Evolutionary conservation across 1,284 basidiomycete species (phyloP).

Genomic region (Inonotus hispidus): DNA sequence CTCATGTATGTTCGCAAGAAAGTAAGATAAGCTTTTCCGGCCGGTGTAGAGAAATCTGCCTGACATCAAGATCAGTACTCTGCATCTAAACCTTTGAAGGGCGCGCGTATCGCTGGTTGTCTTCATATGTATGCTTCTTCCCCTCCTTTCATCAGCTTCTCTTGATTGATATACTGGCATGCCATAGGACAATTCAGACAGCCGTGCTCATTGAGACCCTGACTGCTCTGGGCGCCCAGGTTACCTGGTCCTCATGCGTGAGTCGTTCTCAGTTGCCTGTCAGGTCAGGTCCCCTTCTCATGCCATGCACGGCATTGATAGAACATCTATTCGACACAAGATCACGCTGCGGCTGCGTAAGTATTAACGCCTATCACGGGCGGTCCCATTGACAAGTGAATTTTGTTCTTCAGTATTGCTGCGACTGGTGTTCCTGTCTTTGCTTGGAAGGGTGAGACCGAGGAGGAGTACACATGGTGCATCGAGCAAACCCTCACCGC

Average conservation of each 20-base stretch:
- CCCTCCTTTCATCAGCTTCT: slow-evolving; percentile 6
- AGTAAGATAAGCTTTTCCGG: slow-evolving; percentile 35
- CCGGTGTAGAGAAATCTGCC: slow-evolving; percentile 8
- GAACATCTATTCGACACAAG: slow-evolving; percentile 99
- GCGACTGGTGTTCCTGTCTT: slow-evolving; percentile 98
- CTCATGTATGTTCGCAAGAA: slow-evolving; percentile 89
- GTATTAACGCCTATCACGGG: slow-evolving; percentile 27
- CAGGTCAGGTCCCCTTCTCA: slow-evolving; percentile 12
- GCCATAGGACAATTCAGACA: slow-evolving; percentile 87
- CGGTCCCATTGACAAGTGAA: background rate
- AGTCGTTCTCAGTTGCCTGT: slow-evolving; percentile 27
- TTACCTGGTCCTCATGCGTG: slow-evolving; percentile 98
- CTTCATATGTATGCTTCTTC: slow-evolving; percentile 76
- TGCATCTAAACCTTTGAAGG: slow-evolving; percentile 82
- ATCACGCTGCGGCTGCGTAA: slow-evolving; percentile 96
- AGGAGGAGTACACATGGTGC: slow-evolving; percentile 98
- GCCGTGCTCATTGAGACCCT: slow-evolving; percentile 97
- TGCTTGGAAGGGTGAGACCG: slow-evolving; percentile 99
- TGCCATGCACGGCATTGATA: slow-evolving; percentile 27
- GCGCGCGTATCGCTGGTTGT: slow-evolving; percentile 96
- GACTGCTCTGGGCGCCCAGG: slow-evolving; percentile 91
- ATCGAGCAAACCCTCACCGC: slow-evolving; percentile 93
- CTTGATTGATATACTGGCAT: slow-evolving; percentile 12
- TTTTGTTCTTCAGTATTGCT: slow-evolving; percentile 65
- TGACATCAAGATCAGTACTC: slow-evolving; percentile 56